These are phyloP conservation scores for Flaveria linearis DNA, from an alignment of 129 eudicot species.

Conservation along the genomic window DNA sequence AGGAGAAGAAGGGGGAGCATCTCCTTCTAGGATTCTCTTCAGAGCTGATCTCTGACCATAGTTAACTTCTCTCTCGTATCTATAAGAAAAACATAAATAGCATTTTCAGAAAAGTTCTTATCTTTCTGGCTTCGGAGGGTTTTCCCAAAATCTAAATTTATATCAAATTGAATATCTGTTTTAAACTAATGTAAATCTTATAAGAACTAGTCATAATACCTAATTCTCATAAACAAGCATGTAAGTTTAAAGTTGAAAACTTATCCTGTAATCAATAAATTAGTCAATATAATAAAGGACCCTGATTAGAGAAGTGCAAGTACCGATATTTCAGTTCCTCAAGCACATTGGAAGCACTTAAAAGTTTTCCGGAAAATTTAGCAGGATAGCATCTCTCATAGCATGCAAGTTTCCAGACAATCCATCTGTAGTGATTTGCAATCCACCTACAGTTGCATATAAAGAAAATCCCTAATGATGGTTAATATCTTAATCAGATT, in stretches of 20 bases:
- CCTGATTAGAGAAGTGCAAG: slow-evolving; percentile 1
- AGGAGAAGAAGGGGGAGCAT: slow-evolving; percentile 76
- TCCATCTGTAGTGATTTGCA: slow-evolving; percentile 94
- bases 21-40: slow-evolving; percentile 88
- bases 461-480: not conserved
- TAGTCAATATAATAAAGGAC: not conserved
- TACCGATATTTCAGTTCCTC: slow-evolving; percentile 92
- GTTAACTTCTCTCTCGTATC: slow-evolving; percentile 95
- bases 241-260: not conserved
- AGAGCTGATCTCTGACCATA: slow-evolving; percentile 87
- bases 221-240: not conserved
- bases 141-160: not conserved
- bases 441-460: slow-evolving; percentile 59
- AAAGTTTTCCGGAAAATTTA: slow-evolving; percentile 54
- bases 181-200: not conserved
- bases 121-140: not conserved
- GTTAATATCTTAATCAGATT: slow-evolving; percentile 8
- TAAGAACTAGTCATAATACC: not conserved
- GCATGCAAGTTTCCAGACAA: slow-evolving; percentile 95
- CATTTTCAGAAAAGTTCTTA: slow-evolving; percentile 9
- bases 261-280: not conserved
- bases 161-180: not conserved
- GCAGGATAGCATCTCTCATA: slow-evolving; percentile 81
- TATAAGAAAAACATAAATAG: slow-evolving; percentile 26
- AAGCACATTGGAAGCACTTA: slow-evolving; percentile 64